A percentile compares a stretch with the other conserved stretches of the same genome.
These are phyloP conservation scores for Thielaviopsis ethacetica DNA, from an alignment of 2,329 filamentous ascomycete genomes.

Conservation along the genomic window DNA sequence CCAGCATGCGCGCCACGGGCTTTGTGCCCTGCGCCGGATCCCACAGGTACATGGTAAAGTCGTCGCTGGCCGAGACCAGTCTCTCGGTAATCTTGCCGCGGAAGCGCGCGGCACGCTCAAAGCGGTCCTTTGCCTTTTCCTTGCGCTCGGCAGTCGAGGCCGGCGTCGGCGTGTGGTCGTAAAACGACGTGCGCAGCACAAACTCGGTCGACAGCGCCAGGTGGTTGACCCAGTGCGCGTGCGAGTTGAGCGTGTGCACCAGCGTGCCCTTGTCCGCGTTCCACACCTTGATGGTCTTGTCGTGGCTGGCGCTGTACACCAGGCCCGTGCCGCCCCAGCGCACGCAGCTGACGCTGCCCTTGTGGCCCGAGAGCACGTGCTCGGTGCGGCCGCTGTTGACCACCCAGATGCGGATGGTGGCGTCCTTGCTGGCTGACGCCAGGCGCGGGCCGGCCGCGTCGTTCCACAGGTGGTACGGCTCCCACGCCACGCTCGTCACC, in stretches of 20 bases:
- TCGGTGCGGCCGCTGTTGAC: constrained; percentile 64
- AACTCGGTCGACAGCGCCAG: constrained; percentile 87
- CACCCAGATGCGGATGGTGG: constrained; percentile 76
- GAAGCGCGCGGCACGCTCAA: constrained; percentile 68
- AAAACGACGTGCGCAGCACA: constrained; percentile 68
- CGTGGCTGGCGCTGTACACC: constrained; percentile 74
- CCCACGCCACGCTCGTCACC: constrained; percentile 79
- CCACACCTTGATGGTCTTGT: constrained; percentile 89
- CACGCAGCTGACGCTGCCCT: constrained; percentile 75
- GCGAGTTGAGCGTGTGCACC: constrained; percentile 60
- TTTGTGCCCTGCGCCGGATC: constrained; percentile 64
- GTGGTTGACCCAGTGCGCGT: constrained; percentile 93
- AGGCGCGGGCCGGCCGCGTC: constrained; percentile 54
- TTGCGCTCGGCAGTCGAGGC: constrained; percentile 40
- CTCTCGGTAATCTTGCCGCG: constrained; percentile 66
- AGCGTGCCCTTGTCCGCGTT: constrained; percentile 63
- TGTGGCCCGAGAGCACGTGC: constrained; percentile 74
- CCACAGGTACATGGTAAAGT: constrained; percentile 95
- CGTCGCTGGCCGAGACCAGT: constrained; percentile 79
- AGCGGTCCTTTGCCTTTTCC: constrained; percentile 61
- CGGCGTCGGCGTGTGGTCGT: constrained; percentile 55
- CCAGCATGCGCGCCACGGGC: constrained; percentile 73
- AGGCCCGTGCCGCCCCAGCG: constrained; percentile 83
- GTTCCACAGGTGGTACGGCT: constrained; percentile 74
- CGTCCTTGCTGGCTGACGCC: constrained; percentile 79